Percentiles rank a stretch among this genome's conserved stretches.
These are phyloP conservation scores for Ceratocystis destructans DNA, from an alignment of 2,329 filamentous ascomycete genomes.

Conservation along the genomic window DNA sequence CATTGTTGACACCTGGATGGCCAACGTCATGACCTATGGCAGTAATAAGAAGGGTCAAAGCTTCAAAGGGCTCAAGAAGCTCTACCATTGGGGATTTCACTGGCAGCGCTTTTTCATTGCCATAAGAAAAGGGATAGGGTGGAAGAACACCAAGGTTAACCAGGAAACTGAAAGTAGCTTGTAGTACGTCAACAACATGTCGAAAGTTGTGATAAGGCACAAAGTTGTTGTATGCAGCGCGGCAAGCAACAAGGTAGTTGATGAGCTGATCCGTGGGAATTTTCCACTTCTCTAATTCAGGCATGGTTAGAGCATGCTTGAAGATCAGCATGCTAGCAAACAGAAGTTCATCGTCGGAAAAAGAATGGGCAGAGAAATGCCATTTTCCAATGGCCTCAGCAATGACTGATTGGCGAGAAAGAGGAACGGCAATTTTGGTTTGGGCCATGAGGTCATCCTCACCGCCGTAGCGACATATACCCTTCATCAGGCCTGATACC, in stretches of 20 bases:
- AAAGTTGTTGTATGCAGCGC: conserved; percentile 89
- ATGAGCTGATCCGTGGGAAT: conserved; percentile 69
- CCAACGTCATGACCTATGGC: conserved; percentile 98
- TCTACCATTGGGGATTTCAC: conserved; percentile 53
- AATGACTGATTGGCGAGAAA: conserved; percentile 51
- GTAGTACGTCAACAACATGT: conserved; percentile 89
- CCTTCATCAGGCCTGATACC: conserved; percentile 81
- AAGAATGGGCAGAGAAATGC: conserved; percentile 82
- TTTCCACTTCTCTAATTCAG: conserved; percentile 67
- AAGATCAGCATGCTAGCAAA: conserved; percentile 80
- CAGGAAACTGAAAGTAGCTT: conserved; percentile 84
- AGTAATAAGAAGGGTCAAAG: conserved; percentile 75
- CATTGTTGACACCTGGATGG: conserved; percentile 95
- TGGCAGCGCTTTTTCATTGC: conserved; percentile 23
- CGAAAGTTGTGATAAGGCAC: conserved; percentile 98
- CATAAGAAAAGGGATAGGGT: conserved; percentile 38
- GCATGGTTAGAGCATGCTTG: conserved; percentile 69
- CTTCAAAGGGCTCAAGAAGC: conserved; percentile 74
- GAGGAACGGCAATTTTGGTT: conserved; percentile 53
- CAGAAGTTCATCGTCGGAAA: conserved; percentile 78
- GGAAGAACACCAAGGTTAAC: conserved; percentile 65
- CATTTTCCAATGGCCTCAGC: conserved; percentile 60
- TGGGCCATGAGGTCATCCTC: conserved; percentile 49
- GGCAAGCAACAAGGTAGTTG: conserved; percentile 74
- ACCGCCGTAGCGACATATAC: conserved; percentile 60